Base-by-base conservation (phyloP, 768 basidiomycete genomes). In the Suillus tomentosus region DNA sequence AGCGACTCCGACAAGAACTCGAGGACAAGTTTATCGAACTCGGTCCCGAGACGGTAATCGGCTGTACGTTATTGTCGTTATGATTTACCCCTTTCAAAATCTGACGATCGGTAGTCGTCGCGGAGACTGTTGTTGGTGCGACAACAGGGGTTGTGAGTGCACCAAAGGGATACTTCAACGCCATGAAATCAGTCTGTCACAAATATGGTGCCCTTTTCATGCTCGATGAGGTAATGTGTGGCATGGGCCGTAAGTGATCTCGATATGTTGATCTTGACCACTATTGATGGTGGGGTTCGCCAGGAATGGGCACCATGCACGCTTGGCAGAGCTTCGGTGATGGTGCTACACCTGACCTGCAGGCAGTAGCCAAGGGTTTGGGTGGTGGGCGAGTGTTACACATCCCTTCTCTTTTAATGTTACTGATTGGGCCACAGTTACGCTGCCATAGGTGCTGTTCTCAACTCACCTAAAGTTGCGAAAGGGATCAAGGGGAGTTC, bases 201-300 rank as follows among this genome's bases (percentile, higher is more conserved):
- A 92, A 89, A 75, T 89, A 83, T 68, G 89, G 81, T 47, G 81
- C 71, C 48, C 76, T 96, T 19, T 89, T 95, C 74, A 92, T 95
- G 48, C 82, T 95, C 42, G 95, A 96, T 70, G 95, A 96, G 77
- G 91, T 95, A 54, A 95, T 96, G 94, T 87, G 88, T 72, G 93
- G 93, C 51, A 94, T 95, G 90, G 92, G 94, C 63, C 86, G 93
- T 90, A 72, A 76, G 90, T 81, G 45, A 40, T 60, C 47, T 31
- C 62, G 55, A n/a, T 60, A 54, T 31, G 43, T 31, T 6, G 17
- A 17, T 36, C n/a, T 53, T 39, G 13, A 31, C 15, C 48, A n/a
- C 42, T 59, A 55, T 60, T 36, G 60, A 48, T 14, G 24, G 15
- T 31, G 39, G 10, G 13, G 47, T 60, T 39, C 51, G 9, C 27